Evolutionary conservation across 2,329 filamentous ascomycete species (phyloP), one percentile per base, ranked within the genome.

Genomic region (Huntiella savannae): DNA sequence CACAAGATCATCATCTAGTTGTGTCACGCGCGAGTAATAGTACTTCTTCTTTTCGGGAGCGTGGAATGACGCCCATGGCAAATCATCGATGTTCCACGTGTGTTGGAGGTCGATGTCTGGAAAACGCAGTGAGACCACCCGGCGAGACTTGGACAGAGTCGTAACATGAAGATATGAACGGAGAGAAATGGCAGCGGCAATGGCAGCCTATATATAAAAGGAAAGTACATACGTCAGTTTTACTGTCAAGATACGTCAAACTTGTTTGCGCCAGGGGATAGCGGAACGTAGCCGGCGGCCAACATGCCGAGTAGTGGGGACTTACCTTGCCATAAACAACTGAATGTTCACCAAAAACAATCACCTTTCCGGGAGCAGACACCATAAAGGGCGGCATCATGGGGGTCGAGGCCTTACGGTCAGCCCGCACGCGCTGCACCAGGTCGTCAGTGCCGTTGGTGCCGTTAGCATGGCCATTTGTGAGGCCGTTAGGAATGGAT

Each of bases 141-240:
- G 78, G 58, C 81, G 82, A 37, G 86, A 92, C 64, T 95, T 95
- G 52, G 86, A 92, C 40, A 94, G 75, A 11, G 88, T 83, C 12
- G 87, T 94, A 58, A 96, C 88, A 56, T 93, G 86, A 43, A 98
- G 81, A 60, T 96, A 98, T 39, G 91, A 96, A 54, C 91, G 81
- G 22, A 98, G 73, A 22, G 91, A 94, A 49, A 98, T 92, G 28
- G 91, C 80, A 17, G 91, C 92, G 45, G 91, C 91, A 62, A 98
- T 88, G 49, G 91, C 88, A 54, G 86, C 77, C 79, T 86, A 54
- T 35, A 43, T 40, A 6, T 28, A 28, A 5, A 28, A 28, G 22
- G 2, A 28, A 10, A 28, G 22, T 41, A 28, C 8, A 42, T 35
- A 6, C 16, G 19, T n/a, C 13, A 22, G 22, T 39, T 46, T 48